Percentiles rank a stretch among this genome's conserved stretches.
Conservation (phyloP, 2,329 filamentous ascomycete species). For the Diplodia scrobiculata region DNA sequence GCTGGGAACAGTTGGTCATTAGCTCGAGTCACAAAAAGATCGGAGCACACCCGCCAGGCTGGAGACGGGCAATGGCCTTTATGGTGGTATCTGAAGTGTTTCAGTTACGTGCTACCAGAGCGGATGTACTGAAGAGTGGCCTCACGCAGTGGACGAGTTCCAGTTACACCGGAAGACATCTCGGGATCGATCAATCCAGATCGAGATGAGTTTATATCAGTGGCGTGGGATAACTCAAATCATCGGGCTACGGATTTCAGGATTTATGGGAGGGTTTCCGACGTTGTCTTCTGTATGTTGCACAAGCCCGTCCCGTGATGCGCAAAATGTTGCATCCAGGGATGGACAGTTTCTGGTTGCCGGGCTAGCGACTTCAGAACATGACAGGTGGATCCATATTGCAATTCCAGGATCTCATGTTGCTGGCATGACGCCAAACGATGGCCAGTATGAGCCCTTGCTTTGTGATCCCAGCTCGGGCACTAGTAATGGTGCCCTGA, state of each 20-base stretch:
- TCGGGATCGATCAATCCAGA: neutral
- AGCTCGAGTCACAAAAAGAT: neutral
- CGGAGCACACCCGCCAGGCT: neutral
- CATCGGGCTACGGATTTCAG: neutral
- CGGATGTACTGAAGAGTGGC: neutral
- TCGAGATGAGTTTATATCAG: neutral
- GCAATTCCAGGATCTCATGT: neutral
- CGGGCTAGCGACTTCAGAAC: neutral
- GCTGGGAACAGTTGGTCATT: neutral
- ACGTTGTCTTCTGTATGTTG: neutral
- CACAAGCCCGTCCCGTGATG: neutral
- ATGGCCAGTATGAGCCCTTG: neutral
- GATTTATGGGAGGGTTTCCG: neutral
- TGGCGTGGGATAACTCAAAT: neutral
- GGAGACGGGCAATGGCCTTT: neutral
- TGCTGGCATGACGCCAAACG: neutral
- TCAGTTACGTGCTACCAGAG: neutral
- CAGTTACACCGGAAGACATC: neutral
- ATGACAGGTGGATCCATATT: neutral
- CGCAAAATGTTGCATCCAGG: neutral
- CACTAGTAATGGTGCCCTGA: neutral
- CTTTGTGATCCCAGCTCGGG: neutral
- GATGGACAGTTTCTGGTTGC: neutral
- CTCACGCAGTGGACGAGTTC: no score
- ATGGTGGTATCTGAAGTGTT: constrained; percentile 8